phyloP scores from a whole-genome alignment of 2,329 filamentous ascomycete species.

The Colletotrichum australisinense region DNA sequence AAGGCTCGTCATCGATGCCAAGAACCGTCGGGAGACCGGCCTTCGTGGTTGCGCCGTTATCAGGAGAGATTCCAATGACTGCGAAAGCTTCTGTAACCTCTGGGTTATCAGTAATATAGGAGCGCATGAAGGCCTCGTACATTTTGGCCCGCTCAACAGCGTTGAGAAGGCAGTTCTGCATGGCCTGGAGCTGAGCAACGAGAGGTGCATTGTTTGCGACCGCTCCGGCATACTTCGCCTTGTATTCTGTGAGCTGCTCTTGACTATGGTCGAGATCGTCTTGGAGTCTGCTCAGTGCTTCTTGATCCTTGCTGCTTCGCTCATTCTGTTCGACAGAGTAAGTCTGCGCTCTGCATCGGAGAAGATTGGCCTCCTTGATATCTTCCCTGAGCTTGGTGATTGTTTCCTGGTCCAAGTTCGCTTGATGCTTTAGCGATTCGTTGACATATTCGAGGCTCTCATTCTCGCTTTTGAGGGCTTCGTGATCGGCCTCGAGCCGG shows the following conservation, averaged over 20 bases:
- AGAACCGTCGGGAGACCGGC: neutral
- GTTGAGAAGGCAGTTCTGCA: constrained; percentile 13
- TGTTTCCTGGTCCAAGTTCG: neutral
- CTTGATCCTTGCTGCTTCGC: neutral
- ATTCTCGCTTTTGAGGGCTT: constrained; percentile 19
- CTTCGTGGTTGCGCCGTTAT: neutral
- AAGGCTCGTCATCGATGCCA: neutral
- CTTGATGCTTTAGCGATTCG: neutral
- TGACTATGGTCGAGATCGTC: neutral
- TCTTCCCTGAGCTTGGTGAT: neutral
- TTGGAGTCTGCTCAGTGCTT: neutral
- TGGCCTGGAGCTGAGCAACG: neutral
- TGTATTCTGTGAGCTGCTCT: constrained; percentile 3
- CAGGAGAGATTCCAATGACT: neutral
- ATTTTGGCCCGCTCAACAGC: constrained; percentile 13
- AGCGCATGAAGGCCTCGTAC: constrained; percentile 11
- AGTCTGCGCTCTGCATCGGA: constrained; percentile 3
- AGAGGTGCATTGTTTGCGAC: constrained; percentile 1
- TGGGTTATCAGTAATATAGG: constrained; percentile 9
- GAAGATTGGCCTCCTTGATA: constrained; percentile 3
- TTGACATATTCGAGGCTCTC: constrained; percentile 15
- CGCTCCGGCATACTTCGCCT: constrained; percentile 9
- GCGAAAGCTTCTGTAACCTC: constrained; percentile 5
- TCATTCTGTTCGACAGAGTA: constrained; percentile 5
- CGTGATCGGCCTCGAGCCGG: neutral